These are phyloP conservation scores for Passalora sequoiae DNA, from an alignment of 2,329 filamentous ascomycete species.

Conservation along the genomic window DNA sequence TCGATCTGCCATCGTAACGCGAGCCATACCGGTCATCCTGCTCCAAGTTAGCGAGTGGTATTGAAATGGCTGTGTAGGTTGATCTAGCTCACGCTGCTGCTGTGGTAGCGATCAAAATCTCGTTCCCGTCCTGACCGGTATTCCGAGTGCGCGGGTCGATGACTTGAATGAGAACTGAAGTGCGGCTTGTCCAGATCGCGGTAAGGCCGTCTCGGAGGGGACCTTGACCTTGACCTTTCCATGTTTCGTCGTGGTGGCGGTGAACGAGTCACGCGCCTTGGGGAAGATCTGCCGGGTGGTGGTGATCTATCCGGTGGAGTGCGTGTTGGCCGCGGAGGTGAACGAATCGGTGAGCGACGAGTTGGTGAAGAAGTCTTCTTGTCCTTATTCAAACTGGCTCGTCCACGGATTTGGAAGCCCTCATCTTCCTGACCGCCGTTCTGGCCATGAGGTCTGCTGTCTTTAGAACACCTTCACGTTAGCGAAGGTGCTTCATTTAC, in stretches of 20 bases:
- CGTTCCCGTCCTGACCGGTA: too few species aligned
- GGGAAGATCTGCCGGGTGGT: too few species aligned
- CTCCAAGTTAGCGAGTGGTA: constrained; percentile 12
- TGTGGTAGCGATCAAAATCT: not conserved
- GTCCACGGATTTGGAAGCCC: constrained; percentile 7
- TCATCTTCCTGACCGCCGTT: constrained; percentile 2
- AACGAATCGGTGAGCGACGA: too few species aligned
- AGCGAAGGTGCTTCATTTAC: constrained; percentile 13
- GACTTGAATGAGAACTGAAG: not conserved
- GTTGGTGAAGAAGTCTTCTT: not conserved
- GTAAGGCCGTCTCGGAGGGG: constrained; percentile 12
- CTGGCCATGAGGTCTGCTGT: constrained; percentile 7
- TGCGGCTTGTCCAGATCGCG: constrained; percentile 12
- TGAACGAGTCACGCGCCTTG: not conserved
- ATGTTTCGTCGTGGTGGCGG: not conserved
- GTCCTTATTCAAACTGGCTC: constrained; percentile 1
- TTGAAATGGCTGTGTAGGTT: not conserved
- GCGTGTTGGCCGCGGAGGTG: too few species aligned
- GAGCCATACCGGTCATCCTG: constrained; percentile 14
- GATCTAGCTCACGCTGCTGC: constrained; percentile 3
- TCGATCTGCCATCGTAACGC: constrained; percentile 12
- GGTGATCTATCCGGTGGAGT: too few species aligned
- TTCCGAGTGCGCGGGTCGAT: too few species aligned
- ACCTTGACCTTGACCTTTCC: constrained; percentile 1
- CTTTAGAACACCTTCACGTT: constrained; percentile 15